Conservation (phyloP, 2,329 filamentous ascomycete genomes). For the Diplodia scrobiculata region DNA sequence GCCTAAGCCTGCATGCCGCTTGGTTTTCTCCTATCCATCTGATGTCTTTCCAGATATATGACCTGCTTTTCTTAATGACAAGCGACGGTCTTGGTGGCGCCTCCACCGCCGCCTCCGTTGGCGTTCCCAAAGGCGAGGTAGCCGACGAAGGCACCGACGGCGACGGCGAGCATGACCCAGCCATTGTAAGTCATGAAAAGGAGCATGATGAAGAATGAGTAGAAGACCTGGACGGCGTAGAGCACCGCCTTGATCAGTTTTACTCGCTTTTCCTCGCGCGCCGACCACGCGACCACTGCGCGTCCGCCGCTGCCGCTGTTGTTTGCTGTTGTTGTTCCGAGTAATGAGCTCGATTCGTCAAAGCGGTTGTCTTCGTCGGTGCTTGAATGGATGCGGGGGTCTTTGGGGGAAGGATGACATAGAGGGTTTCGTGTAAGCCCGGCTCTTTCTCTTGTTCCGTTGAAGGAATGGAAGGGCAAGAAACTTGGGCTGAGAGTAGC, state of each 20-base stretch:
- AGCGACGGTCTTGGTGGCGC: conserved; percentile 79
- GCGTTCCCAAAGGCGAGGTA: conserved; percentile 76
- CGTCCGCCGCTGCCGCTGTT: conserved; percentile 48
- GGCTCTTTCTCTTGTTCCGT: conserved; percentile 1
- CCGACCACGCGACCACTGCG: conserved; percentile 19
- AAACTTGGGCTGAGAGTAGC: background rate
- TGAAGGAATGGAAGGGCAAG: background rate
- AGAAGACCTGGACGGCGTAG: conserved; percentile 94
- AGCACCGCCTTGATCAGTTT: conserved; percentile 78
- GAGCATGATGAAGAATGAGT: conserved; percentile 99
- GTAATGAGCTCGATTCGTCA: conserved; percentile 66
- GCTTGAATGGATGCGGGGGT: conserved; percentile 34
- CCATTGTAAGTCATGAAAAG: conserved; percentile 99
- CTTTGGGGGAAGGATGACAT: background rate
- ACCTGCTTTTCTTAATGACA: conserved; percentile 65
- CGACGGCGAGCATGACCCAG: conserved; percentile 92
- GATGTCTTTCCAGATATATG: background rate
- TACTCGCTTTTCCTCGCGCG: conserved; percentile 61
- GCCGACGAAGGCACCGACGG: conserved; percentile 83
- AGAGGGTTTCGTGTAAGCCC: conserved; percentile 9
- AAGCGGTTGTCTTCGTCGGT: conserved; percentile 25
- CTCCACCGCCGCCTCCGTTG: conserved; percentile 42
- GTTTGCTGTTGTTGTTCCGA: conserved; percentile 63
- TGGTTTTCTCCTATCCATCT: background rate
- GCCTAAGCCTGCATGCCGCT: background rate